These are phyloP conservation scores for Phytopythium montanum DNA, from an alignment of 352 stramenopile genomes.

Conservation along the genomic window DNA sequence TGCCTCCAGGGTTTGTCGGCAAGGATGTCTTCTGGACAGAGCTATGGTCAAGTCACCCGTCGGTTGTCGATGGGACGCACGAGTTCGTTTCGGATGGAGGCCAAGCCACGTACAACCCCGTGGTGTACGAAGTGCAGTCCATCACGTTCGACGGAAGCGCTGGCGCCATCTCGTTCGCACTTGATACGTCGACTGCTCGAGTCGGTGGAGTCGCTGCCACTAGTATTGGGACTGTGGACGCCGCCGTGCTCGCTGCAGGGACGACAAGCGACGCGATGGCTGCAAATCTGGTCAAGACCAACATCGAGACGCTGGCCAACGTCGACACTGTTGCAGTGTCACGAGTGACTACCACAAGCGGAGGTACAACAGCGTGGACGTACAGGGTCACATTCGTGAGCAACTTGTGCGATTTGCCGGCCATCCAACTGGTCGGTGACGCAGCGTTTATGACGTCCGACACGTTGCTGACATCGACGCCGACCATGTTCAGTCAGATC, in stretches of 20 bases:
- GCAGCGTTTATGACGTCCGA: conserved; percentile 35
- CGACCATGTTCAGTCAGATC: conserved; percentile 51
- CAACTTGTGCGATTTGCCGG: conserved; percentile 79
- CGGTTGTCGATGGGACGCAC: conserved; percentile 87
- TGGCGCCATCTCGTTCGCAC: conserved; percentile 63
- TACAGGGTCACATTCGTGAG: conserved; percentile 87
- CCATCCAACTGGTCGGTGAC: conserved; percentile 55
- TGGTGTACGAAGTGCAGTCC: conserved; percentile 89
- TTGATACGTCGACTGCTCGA: conserved; percentile 68
- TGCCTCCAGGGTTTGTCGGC: conserved; percentile 80
- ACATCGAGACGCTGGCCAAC: conserved; percentile 78
- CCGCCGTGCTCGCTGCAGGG: conserved; percentile 27
- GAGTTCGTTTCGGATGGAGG: conserved; percentile 90
- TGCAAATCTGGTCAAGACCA: conserved; percentile 73
- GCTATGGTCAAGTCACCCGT: conserved; percentile 82
- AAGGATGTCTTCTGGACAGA: conserved; percentile 96
- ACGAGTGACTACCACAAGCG: conserved; percentile 26
- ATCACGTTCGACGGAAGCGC: conserved; percentile 62
- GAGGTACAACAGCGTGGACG: conserved; percentile 34
- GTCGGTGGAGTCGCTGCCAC: conserved; percentile 42
- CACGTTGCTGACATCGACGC: conserved; percentile 26
- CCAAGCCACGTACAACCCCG: conserved; percentile 88
- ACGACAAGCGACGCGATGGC: conserved; percentile 46
- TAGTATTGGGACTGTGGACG: conserved; percentile 42
- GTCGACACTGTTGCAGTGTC: conserved; percentile 82